Evolutionary conservation across 768 basidiomycete genomes (phyloP), one percentile per base, ranked within the genome.

Genomic region (Kwoniella newhampshirensis): DNA sequence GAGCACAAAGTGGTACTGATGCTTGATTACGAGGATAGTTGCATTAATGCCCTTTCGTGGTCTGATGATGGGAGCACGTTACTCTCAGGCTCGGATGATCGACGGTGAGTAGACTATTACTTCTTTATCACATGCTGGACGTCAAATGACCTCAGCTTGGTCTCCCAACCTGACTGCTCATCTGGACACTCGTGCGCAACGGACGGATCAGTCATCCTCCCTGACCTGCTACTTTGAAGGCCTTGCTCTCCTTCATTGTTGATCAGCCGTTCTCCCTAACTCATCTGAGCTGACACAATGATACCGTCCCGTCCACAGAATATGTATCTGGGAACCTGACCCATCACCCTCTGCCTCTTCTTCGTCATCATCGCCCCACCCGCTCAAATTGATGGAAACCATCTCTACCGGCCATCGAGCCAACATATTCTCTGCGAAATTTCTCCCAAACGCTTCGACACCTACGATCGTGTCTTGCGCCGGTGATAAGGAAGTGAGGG

Each of bases 371-470:
- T 63, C 67, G 0, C 73, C 71, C 1, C 74, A 74, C 51, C 78
- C 86, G 83, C 25, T 89, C 84, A 75, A 75, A 77, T 39, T 89
- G 82, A 80, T 83, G 54, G 80, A 84, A 7, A 82, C 86, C n/a
- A 85, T 92, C 47, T 74, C 80, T 13, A 91, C 91, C 0, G 89
- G 88, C 2, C 91, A 94, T 73, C 81, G 78, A 43, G 84, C 81
- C 12, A 94, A 94, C 67, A 89, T 94, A 43, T 94, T 94, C 79
- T 88, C 86, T 63, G 84, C 83, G 0, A 84, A 88, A 43, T 86
- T 89, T 81, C 79, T 94, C 1, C 89, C 89, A 0, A 79, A 82
- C 62, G 62, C 73, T 11, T 58, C 44, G 12, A 88, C 88, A 11
- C 82, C 85, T n/a, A 82, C 84, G 50, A 87, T 93, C 17, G 77